Evolutionary conservation across 148 eudicot genomes (phyloP).

Genomic region (Gaultheria prostrata): DNA sequence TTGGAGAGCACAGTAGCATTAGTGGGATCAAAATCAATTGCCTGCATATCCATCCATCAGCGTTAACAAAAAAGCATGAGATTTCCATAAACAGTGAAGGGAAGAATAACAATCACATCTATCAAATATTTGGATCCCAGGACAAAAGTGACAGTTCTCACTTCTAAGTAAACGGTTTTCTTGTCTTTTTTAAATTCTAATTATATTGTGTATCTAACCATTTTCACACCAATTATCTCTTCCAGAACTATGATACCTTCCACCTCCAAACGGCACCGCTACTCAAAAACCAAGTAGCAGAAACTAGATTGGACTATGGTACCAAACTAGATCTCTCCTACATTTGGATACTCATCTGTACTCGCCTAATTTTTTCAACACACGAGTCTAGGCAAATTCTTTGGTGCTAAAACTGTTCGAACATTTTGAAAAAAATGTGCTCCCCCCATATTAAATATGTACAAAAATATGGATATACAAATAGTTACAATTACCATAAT

Average conservation of each 20-base stretch:
- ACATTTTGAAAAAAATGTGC: background rate
- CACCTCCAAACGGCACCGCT: background rate
- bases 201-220: background rate
- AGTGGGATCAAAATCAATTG: slow-evolving; percentile 63
- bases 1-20: slow-evolving; percentile 81
- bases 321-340: background rate
- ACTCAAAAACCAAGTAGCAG: background rate
- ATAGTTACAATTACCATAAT: no score
- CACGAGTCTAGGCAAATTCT: background rate
- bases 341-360: background rate
- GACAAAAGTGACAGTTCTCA: background rate
- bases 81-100: background rate
- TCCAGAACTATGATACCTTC: background rate
- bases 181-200: background rate
- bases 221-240: background rate
- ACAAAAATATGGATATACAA: no score
- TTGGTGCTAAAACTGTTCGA: no score
- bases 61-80: background rate
- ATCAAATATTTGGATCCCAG: slow-evolving; percentile 2
- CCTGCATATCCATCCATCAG: slow-evolving; percentile 18
- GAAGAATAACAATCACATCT: background rate
- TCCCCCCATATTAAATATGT: background rate
- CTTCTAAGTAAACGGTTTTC: background rate
- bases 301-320: background rate
- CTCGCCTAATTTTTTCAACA: background rate